Evolutionary conservation across 495 filamentous ascomycete species (phyloP).

Genomic region (Amniculicola lignicola): DNA sequence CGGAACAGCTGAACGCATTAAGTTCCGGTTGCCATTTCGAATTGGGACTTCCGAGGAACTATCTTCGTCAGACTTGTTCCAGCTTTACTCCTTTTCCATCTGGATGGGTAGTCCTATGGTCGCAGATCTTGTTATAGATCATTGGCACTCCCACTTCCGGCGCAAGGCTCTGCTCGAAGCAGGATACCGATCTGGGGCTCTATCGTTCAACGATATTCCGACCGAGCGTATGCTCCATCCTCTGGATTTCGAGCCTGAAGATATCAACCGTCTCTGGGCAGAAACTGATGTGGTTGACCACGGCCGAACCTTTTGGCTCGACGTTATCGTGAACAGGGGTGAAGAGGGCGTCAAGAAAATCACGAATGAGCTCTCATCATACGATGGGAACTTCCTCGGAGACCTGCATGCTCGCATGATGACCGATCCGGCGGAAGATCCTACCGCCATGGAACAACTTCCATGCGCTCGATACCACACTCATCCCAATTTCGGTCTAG

Average conservation of each 20-base stretch:
- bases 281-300: neutral
- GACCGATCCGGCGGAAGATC: neutral
- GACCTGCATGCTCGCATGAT: neutral
- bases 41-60: too few relatives aligned
- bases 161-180: too few relatives aligned
- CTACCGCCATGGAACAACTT: neutral
- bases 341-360: neutral
- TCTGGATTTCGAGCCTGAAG: neutral
- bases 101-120: too few relatives aligned
- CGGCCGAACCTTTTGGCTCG: neutral
- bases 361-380: neutral
- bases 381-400: neutral
- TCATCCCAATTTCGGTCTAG: neutral
- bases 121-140: too few relatives aligned
- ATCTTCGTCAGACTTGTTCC: too few relatives aligned
- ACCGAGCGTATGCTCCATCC: neutral
- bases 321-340: neutral
- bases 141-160: too few relatives aligned
- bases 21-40: too few relatives aligned
- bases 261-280: neutral
- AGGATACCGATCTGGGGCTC: neutral
- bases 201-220: neutral
- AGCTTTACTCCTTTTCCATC: too few relatives aligned
- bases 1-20: too few relatives aligned
- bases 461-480: neutral